These are phyloP conservation scores for Isoetes taiwanensis DNA, from an alignment of 75 land plant species.

Conservation along the genomic window DNA sequence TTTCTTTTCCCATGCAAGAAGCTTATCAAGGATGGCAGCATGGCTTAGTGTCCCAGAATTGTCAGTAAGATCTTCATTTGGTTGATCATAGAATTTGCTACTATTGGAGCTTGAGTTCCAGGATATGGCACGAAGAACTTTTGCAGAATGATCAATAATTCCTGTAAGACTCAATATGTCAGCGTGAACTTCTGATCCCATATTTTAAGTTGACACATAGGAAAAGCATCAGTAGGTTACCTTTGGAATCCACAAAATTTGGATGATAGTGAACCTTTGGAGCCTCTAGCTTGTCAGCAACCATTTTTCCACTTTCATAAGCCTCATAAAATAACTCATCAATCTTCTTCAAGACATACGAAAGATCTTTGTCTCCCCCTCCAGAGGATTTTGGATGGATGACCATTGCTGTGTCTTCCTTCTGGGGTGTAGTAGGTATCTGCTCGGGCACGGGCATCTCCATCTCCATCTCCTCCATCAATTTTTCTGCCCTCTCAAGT, in stretches of 20 bases:
- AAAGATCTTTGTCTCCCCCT: neutral
- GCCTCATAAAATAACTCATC: neutral
- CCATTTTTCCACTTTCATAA: constrained; percentile 1
- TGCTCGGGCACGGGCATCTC: neutral
- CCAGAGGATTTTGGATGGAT: neutral
- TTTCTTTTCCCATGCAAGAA: constrained; percentile 6
- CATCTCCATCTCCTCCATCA: neutral
- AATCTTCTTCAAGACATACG: neutral
- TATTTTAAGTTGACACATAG: neutral
- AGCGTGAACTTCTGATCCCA: neutral
- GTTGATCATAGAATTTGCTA: too few relatives aligned
- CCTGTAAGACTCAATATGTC: too few relatives aligned
- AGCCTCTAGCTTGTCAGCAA: neutral
- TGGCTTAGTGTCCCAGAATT: constrained; percentile 27
- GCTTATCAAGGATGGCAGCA: neutral
- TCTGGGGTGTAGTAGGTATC: neutral
- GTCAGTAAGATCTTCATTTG: constrained; percentile 34
- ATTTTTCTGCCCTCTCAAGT: neutral
- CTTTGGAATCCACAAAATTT: constrained; percentile 10
- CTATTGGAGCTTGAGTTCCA: constrained; percentile 51
- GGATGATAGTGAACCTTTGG: neutral
- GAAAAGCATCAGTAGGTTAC: constrained; percentile 12
- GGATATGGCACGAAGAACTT: constrained; percentile 61
- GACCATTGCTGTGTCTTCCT: neutral
- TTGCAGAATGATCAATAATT: constrained; percentile 55